Conservation (phyloP, 805 yeast species). For the Barnettozyma sucrosica region DNA sequence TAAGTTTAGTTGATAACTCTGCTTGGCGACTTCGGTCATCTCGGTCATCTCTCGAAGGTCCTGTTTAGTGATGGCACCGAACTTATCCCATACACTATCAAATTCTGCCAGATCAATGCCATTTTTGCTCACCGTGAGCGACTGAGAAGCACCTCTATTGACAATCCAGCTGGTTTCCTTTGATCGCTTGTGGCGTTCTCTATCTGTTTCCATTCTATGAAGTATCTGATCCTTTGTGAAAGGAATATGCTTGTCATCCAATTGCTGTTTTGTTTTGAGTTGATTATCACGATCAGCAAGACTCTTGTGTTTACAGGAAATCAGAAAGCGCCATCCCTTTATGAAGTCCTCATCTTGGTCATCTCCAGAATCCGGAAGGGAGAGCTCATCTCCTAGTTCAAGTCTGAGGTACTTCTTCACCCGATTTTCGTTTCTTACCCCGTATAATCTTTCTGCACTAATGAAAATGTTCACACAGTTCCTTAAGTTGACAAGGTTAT, state of each 20-base stretch:
- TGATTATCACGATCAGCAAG: conserved; percentile 11
- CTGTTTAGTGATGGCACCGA: conserved; percentile 33
- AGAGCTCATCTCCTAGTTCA: conserved; percentile 1
- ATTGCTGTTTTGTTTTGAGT: background rate
- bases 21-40: conserved; percentile 46
- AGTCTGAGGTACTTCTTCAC: background rate
- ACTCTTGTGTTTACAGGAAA: conserved; percentile 15
- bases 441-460: conserved; percentile 16
- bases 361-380: background rate
- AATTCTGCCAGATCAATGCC: conserved; percentile 41
- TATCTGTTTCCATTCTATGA: conserved; percentile 83
- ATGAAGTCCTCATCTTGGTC: conserved; percentile 12
- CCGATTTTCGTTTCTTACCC: conserved; percentile 4
- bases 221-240: conserved; percentile 49
- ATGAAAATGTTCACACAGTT: conserved; percentile 17
- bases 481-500: conserved; percentile 17
- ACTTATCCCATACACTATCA: conserved; percentile 37
- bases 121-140: conserved; percentile 3
- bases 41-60: conserved; percentile 50
- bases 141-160: conserved; percentile 33
- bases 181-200: conserved; percentile 82
- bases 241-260: background rate
- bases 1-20: conserved; percentile 35
- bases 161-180: conserved; percentile 80
- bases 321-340: conserved; percentile 20